A percentile compares a stretch with the other conserved stretches of the same genome.
phyloP scores from a whole-genome alignment of 768 basidiomycete genomes.

The Tylopilus vinaceipallidus region DNA sequence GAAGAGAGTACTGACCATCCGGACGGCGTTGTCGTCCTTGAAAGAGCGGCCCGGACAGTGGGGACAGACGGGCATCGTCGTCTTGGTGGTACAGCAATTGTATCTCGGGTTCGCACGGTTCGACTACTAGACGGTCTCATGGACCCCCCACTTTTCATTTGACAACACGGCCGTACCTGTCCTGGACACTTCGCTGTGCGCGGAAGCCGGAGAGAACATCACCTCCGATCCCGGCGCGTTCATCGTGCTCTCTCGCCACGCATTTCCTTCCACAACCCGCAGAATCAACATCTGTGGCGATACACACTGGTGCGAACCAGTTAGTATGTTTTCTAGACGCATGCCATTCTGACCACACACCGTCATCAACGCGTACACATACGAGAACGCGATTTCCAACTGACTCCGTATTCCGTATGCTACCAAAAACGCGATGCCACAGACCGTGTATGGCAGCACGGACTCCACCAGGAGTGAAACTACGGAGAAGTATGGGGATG shows the following conservation, averaged over 20 bases:
- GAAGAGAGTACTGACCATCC: conserved; percentile 14
- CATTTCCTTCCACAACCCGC: conserved; percentile 4
- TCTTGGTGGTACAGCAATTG: neutral
- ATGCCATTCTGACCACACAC: neutral
- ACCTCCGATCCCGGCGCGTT: too few species aligned
- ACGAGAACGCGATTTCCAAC: neutral
- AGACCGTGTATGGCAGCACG: neutral
- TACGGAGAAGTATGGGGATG: neutral
- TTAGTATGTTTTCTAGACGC: neutral
- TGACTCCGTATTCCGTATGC: conserved; percentile 1
- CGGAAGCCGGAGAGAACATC: too few species aligned
- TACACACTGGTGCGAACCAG: conserved; percentile 6
- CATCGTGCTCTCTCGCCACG: too few species aligned
- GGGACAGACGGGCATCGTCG: conserved; percentile 20
- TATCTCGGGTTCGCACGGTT: conserved; percentile 16
- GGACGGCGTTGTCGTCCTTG: conserved; percentile 2
- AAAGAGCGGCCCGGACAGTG: conserved; percentile 22
- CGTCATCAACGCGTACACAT: conserved; percentile 6
- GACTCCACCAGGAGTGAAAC: neutral
- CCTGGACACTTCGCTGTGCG: too few species aligned
- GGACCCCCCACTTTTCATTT: too few species aligned
- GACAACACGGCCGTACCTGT: too few species aligned
- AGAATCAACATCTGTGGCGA: conserved; percentile 16
- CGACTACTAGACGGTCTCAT: too few species aligned
- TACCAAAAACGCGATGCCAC: neutral